Evolutionary conservation across 2,329 filamentous ascomycete species (phyloP).

Genomic region (Sporothrix brasiliensis): DNA sequence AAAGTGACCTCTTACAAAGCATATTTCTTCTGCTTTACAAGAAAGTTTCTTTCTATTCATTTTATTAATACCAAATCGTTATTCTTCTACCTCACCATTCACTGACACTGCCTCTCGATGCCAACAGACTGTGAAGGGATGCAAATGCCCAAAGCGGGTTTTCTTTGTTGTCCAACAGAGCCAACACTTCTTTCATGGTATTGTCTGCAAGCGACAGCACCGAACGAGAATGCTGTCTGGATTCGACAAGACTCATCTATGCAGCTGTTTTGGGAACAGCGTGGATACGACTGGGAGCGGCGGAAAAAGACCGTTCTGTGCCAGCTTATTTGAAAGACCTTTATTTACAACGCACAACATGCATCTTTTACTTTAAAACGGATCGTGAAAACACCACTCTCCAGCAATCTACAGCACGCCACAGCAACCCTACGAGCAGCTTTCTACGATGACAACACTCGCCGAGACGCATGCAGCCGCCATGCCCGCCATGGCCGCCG

Average conservation of each 20-base stretch:
- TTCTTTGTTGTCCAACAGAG: conserved; percentile 19
- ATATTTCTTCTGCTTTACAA: too few species aligned
- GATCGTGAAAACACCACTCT: too few species aligned
- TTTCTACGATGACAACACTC: background rate
- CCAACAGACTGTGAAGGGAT: conserved; percentile 23
- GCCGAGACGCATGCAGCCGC: background rate
- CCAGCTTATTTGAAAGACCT: too few species aligned
- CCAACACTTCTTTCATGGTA: background rate
- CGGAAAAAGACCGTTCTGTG: background rate
- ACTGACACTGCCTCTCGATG: conserved; percentile 8
- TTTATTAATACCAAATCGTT: too few species aligned
- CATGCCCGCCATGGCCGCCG: too few species aligned
- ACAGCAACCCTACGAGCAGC: background rate
- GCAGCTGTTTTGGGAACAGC: conserved; percentile 4
- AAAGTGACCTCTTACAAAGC: too few species aligned
- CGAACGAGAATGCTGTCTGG: background rate
- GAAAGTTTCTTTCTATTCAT: too few species aligned
- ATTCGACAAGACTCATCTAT: background rate
- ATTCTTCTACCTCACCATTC: background rate
- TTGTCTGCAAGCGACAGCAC: background rate
- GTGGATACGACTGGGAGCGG: background rate
- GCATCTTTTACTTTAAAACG: too few species aligned
- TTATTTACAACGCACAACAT: too few species aligned
- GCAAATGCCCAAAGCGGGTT: background rate
- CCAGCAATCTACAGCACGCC: background rate